Conservation (phyloP, 371 early-diverging fungal species). For the Apophysomyces elegans region DNA sequence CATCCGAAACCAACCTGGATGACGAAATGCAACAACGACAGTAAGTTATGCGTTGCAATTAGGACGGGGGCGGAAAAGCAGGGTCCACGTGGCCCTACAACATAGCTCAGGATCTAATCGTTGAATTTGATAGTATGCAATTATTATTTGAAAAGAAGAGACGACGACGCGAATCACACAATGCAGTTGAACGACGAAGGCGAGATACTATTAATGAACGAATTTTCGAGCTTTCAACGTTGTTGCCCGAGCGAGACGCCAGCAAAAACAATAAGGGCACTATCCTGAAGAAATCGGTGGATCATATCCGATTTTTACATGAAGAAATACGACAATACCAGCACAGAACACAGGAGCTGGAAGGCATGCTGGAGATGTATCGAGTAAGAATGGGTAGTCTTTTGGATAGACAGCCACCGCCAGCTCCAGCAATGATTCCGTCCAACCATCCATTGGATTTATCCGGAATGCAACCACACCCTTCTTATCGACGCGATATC, state of each 20-base stretch:
- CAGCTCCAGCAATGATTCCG: slow-evolving; percentile 18
- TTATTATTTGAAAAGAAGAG: slow-evolving; percentile 39
- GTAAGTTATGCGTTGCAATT: slow-evolving; percentile 33
- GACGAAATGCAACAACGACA: slow-evolving; percentile 37
- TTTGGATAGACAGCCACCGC: slow-evolving; percentile 10
- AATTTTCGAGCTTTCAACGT: slow-evolving; percentile 64
- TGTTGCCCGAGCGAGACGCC: slow-evolving; percentile 52
- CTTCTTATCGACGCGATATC: slow-evolving; percentile 19
- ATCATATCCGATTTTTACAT: slow-evolving; percentile 79
- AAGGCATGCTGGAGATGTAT: slow-evolving; percentile 44
- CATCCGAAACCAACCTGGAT: slow-evolving; percentile 22
- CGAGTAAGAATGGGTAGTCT: slow-evolving; percentile 22
- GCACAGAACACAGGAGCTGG: slow-evolving; percentile 72
- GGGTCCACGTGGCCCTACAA: slow-evolving; percentile 15
- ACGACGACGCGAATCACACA: slow-evolving; percentile 44
- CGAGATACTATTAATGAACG: slow-evolving; percentile 96
- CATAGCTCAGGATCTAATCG: slow-evolving; percentile 7
- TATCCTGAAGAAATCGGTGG: slow-evolving; percentile 85
- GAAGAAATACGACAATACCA: slow-evolving; percentile 58
- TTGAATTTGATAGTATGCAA: slow-evolving; percentile 29
- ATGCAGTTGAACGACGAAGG: slow-evolving; percentile 85
- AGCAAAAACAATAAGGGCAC: slow-evolving; percentile 80
- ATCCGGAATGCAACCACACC: slow-evolving; percentile 34
- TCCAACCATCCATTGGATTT: slow-evolving; percentile 34
- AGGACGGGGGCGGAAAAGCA: slow-evolving; percentile 12